Conservation (phyloP, 78 protist species). For the Dictyostelium intermedium region DNA sequence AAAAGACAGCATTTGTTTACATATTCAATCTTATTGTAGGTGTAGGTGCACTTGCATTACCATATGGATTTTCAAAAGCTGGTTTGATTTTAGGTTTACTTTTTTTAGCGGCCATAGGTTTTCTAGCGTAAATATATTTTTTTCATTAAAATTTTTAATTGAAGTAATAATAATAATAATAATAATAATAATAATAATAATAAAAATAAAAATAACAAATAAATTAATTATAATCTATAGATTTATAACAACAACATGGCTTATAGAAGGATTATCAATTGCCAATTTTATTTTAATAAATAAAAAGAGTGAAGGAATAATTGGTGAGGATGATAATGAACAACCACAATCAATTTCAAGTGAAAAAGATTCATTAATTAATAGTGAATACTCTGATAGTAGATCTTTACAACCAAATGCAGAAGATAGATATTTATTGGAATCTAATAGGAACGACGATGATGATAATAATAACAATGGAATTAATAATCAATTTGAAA, state of each 20-base stretch:
- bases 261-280: constrained; percentile 67
- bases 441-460: not conserved
- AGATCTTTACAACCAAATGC: not conserved
- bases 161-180: not conserved
- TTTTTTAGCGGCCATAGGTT: constrained; percentile 66
- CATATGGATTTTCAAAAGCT: constrained; percentile 63
- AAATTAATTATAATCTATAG: not conserved
- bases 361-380: not conserved
- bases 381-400: not conserved
- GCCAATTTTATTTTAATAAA: constrained; percentile 43
- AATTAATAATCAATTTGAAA: not conserved
- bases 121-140: constrained; percentile 46
- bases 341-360: not conserved
- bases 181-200: not conserved
- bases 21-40: constrained; percentile 88
- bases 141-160: not conserved
- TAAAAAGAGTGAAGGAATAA: not conserved
- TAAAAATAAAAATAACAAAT: not conserved
- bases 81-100: constrained; percentile 76
- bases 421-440: not conserved
- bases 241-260: constrained; percentile 66
- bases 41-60: constrained; percentile 85
- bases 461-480: too few relatives aligned
- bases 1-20: constrained; percentile 65
- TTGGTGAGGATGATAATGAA: not conserved